phyloP scores from a whole-genome alignment of 139 green algal species.

The Chlorokybus atmophyticus region DNA sequence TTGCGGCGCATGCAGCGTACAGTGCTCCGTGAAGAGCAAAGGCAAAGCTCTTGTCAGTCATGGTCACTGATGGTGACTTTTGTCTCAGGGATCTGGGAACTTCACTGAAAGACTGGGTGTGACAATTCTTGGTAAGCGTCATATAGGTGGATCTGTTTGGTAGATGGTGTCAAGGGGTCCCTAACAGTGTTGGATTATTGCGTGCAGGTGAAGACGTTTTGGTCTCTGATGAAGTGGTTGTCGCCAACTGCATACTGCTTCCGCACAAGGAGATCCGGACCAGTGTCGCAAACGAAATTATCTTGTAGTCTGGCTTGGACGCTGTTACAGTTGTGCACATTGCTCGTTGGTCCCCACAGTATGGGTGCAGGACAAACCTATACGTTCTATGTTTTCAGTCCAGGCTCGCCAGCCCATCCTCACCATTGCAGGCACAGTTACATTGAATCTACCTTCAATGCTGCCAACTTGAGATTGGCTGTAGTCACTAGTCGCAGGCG shows the following conservation, averaged over 20 bases:
- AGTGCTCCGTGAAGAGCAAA: no score
- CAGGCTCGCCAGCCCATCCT: no score
- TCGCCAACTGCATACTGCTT: conserved; percentile 33
- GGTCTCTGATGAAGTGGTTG: conserved; percentile 30
- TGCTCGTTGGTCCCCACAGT: no score
- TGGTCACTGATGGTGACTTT: not conserved
- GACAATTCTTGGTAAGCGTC: conserved; percentile 24
- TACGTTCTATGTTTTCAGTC: no score
- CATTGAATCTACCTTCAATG: no score
- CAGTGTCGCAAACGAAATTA: conserved; percentile 31
- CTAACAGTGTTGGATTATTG: not conserved
- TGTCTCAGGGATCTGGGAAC: conserved; percentile 19
- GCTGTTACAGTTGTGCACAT: no score
- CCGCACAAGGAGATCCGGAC: conserved; percentile 27
- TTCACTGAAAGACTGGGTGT: conserved; percentile 25
- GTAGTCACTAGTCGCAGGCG: no score
- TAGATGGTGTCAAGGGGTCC: not conserved
- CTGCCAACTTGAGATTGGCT: no score
- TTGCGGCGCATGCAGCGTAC: no score
- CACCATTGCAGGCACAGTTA: no score
- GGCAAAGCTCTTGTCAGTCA: not conserved
- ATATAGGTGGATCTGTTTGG: conserved; percentile 3
- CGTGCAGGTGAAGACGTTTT: conserved; percentile 26
- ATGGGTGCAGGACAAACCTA: no score
- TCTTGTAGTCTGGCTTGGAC: no score